Evolutionary conservation across 2,329 filamentous ascomycete genomes (phyloP).

Genomic region (Penicillium brasilianum): DNA sequence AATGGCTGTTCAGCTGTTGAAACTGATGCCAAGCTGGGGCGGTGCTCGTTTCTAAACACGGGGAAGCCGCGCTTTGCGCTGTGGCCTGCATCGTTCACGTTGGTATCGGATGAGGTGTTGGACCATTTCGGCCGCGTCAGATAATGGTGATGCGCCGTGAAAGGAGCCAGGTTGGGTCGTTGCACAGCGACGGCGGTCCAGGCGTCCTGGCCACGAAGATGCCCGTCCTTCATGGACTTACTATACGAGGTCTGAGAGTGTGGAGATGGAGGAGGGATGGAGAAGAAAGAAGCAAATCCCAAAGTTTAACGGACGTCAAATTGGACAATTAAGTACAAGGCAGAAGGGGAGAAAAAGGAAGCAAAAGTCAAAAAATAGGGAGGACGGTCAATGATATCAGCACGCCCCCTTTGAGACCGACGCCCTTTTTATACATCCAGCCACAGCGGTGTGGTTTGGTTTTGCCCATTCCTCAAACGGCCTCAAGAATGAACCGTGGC

Average conservation of each 20-base stretch:
- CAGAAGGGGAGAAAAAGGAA: neutral
- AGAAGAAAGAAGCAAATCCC: conserved; percentile 3
- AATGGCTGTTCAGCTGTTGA: conserved; percentile 27
- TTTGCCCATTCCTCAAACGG: neutral
- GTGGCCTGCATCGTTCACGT: conserved; percentile 1
- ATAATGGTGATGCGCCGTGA: conserved; percentile 20
- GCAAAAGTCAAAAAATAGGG: neutral
- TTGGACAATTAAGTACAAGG: neutral
- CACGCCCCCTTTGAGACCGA: neutral
- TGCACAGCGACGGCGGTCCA: conserved; percentile 17
- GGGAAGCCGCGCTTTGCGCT: conserved; percentile 16
- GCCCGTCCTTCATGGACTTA: conserved; percentile 18
- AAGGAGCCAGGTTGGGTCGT: conserved; percentile 8
- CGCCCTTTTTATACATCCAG: conserved; percentile 1
- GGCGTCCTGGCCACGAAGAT: conserved; percentile 10
- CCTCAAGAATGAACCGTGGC: neutral
- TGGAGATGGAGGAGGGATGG: neutral
- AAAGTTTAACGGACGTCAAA: neutral
- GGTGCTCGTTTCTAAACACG: conserved; percentile 10
- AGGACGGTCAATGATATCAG: neutral
- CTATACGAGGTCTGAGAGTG: neutral
- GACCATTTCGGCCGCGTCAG: conserved; percentile 18
- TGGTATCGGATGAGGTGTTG: neutral
- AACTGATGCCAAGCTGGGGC: conserved; percentile 14
- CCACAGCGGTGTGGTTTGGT: neutral